Evolutionary conservation across 1,284 basidiomycete species (phyloP), one percentile per base, ranked within the genome.

Genomic region (Cryptococcus sp.): DNA sequence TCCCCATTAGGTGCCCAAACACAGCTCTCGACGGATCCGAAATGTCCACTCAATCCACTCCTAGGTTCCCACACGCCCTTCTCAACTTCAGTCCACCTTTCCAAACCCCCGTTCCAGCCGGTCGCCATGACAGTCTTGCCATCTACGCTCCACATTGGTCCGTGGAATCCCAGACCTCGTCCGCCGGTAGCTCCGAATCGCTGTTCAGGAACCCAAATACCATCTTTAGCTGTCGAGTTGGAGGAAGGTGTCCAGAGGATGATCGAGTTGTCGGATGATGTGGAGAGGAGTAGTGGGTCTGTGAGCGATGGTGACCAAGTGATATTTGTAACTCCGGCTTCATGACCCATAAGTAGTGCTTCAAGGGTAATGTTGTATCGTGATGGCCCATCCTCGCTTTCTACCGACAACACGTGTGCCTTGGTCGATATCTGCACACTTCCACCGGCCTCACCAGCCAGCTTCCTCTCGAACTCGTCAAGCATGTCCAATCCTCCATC

Each of bases 161-260:
- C 91, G 46, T 93, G 85, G 70, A 98, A 94, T 0, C 91, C 89
- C 3, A 96, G 78, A 32, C 91, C 82, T 62, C 89, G 86, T 0
- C 90, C 90, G 22, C 89, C 89, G 42, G 97, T 81, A 57, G 96
- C 90, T 36, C 92, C 92, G 67, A 97, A 97, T 4, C 92, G 84
- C 64, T 90, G 86, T 21, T 81, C 78, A 55, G 87, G 91, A 42
- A 91, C 84, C 93, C 93, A 97, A 43, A 97, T 82, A 1, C 85
- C 83, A 18, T 82, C 80, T 1, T 80, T 74, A 7, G 77, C 69
- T 10, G 77, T 71, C 0, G 76, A 60, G 11, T 73, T 59, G 21
- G 76, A 49, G 3, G 78, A 58, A 1, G 88, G 88, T 1, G 86
- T 85, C 92, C 92, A 98, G 45, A 96, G 75, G 56, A 96, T 93